These are phyloP conservation scores for Tephrocybe sp. DNA, from an alignment of 768 basidiomycete genomes.

Conservation along the genomic window DNA sequence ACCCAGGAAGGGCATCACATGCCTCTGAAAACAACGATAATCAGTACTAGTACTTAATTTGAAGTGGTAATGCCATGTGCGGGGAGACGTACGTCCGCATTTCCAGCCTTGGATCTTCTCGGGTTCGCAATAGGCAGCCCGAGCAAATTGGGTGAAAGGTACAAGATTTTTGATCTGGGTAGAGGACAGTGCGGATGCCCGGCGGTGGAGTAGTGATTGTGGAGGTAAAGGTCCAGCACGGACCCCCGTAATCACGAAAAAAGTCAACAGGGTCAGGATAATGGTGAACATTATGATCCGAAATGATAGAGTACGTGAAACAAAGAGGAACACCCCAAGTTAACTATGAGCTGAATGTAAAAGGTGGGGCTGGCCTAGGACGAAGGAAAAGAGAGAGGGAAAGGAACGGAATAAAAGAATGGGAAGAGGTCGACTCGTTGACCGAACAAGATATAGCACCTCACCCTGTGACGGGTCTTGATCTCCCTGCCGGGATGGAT, in stretches of 20 bases:
- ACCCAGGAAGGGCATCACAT: slow-evolving; percentile 30
- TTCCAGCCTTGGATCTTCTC: slow-evolving; percentile 27
- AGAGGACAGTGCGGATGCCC: slow-evolving; percentile 10
- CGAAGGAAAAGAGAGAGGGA: neutral
- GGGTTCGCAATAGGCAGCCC: slow-evolving; percentile 31
- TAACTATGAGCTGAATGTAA: neutral
- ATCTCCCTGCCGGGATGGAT: neutral
- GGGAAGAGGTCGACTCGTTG: neutral
- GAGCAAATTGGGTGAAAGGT: slow-evolving; percentile 33
- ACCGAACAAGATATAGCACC: neutral
- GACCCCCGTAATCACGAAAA: slow-evolving; percentile 9
- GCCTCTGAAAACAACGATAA: slow-evolving; percentile 25
- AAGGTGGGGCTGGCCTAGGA: slow-evolving; percentile 8
- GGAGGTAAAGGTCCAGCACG: slow-evolving; percentile 10
- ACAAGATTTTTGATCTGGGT: slow-evolving; percentile 12
- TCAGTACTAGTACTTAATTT: no score
- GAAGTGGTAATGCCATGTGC: no score
- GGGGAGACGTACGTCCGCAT: slow-evolving; percentile 27
- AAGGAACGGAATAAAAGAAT: neutral
- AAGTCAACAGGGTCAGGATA: neutral
- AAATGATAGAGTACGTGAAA: neutral
- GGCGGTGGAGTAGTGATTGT: neutral
- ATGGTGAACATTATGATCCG: slow-evolving; percentile 9
- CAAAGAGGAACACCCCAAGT: neutral
- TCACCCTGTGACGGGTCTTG: neutral